These are phyloP conservation scores for Citrus cavaleriei DNA, from an alignment of 345 rosid genomes.

Conservation along the genomic window DNA sequence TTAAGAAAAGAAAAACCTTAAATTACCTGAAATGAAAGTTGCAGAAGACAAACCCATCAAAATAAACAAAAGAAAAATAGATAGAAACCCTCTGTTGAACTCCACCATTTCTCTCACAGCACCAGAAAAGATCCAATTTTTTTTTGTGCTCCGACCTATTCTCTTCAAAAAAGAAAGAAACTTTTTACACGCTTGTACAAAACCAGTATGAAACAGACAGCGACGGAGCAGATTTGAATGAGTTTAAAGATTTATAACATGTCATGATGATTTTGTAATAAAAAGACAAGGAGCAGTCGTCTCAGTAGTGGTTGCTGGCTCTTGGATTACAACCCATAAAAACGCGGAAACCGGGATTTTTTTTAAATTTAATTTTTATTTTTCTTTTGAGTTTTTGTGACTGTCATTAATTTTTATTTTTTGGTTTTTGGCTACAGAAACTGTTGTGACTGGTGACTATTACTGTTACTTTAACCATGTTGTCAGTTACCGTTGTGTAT, in stretches of 20 bases:
- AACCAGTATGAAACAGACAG: not conserved
- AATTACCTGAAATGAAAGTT: conserved; percentile 40
- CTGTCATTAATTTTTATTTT: not conserved
- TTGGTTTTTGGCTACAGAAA: no score
- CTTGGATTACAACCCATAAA: not conserved
- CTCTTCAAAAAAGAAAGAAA: not conserved
- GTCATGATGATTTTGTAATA: not conserved
- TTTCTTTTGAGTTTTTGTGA: not conserved
- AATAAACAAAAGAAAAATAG: conserved; percentile 26
- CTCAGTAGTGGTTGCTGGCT: not conserved
- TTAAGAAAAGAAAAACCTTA: not conserved
- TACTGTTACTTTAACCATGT: not conserved
- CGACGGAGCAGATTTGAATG: not conserved
- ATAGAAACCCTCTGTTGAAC: not conserved
- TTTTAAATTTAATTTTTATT: not conserved
- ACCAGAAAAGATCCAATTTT: not conserved
- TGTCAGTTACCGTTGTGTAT: not conserved
- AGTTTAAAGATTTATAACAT: not conserved
- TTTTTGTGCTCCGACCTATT: not conserved
- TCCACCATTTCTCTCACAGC: conserved; percentile 23
- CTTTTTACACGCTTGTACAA: not conserved
- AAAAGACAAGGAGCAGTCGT: not conserved
- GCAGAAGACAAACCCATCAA: conserved; percentile 28
- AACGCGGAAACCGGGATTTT: not conserved
- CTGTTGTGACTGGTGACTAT: no score